Evolutionary conservation across 192 early-diverging fungal species (phyloP).

Genomic region (Mortierella claussenii): DNA sequence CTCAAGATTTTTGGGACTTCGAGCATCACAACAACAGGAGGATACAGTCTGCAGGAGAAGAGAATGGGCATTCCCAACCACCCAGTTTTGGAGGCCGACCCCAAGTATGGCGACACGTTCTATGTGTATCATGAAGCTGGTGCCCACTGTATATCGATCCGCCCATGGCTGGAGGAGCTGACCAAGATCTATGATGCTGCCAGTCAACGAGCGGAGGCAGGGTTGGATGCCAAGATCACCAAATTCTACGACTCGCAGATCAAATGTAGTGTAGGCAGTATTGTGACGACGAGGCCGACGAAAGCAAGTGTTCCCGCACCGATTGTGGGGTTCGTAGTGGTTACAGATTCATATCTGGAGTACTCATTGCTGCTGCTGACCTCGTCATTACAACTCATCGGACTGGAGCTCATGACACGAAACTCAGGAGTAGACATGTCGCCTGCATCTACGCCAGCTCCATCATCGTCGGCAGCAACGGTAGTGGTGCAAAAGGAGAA

Average conservation of each 20-base stretch:
- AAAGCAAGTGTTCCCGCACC: conserved; percentile 53
- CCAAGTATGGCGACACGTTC: conserved; percentile 68
- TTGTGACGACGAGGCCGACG: conserved; percentile 34
- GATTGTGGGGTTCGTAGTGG: conserved; percentile 67
- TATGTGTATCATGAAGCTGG: conserved; percentile 78
- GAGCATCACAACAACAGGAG: neutral
- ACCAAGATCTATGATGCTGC: conserved; percentile 29
- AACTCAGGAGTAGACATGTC: neutral
- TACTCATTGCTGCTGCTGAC: conserved; percentile 73
- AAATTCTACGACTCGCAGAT: conserved; percentile 26
- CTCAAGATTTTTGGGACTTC: conserved; percentile 33
- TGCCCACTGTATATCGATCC: conserved; percentile 71
- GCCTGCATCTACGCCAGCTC: neutral
- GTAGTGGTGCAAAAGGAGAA: neutral
- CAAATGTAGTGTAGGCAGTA: conserved; percentile 22
- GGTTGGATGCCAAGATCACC: conserved; percentile 12
- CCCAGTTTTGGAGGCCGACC: conserved; percentile 68
- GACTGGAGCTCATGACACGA: conserved; percentile 56
- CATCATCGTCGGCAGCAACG: neutral
- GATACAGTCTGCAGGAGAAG: conserved; percentile 30
- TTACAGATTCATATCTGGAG: conserved; percentile 77
- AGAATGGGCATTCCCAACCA: conserved; percentile 58
- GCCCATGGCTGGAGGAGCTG: conserved; percentile 63
- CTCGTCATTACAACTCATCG: conserved; percentile 63
- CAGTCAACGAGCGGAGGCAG: conserved; percentile 6